Evolutionary conservation across 1,139 yeast genomes (phyloP).

Genomic region (Insectozyma bohioensis): DNA sequence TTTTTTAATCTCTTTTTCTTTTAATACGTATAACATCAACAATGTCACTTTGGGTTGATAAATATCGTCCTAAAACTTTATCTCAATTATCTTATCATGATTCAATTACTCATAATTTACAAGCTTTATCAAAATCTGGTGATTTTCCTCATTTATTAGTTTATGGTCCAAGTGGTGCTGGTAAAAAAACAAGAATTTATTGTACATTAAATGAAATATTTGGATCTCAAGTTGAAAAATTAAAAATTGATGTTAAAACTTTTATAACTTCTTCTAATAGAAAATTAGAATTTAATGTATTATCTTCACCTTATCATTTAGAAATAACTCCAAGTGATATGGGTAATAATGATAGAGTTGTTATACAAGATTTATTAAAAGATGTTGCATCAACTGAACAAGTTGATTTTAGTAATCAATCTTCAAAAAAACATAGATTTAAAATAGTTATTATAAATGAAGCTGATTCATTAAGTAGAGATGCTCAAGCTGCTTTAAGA

Average conservation of each 20-base stretch:
- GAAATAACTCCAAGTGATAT: slow-evolving; percentile 97
- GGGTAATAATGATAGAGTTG: slow-evolving; percentile 93
- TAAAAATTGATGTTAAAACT: slow-evolving; percentile 87
- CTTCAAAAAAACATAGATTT: slow-evolving; percentile 62
- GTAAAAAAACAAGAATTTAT: slow-evolving; percentile 91
- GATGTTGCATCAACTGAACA: slow-evolving; percentile 96
- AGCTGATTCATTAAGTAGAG: slow-evolving; percentile 88
- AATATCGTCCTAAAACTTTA: slow-evolving; percentile 76
- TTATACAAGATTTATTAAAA: slow-evolving; percentile 88
- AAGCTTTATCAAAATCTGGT: slow-evolving; percentile 67
- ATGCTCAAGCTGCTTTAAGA: slow-evolving; percentile 96
- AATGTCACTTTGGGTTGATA: slow-evolving; percentile 97
- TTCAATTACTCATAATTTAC: slow-evolving; percentile 60
- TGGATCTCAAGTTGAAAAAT: slow-evolving; percentile 76
- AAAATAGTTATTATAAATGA: slow-evolving; percentile 93
- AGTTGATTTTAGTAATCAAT: slow-evolving; percentile 63
- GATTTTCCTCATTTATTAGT: slow-evolving; percentile 92
- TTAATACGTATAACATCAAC: slow-evolving; percentile 1
- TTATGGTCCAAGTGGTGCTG: slow-evolving; percentile 97
- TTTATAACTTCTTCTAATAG: slow-evolving; percentile 70
- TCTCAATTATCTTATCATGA: slow-evolving; percentile 66
- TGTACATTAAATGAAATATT: slow-evolving; percentile 77
- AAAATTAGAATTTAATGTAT: slow-evolving; percentile 86
- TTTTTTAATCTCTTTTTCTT: slow-evolving; percentile 2
- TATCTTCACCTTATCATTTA: slow-evolving; percentile 84